These are phyloP conservation scores for Coprinopsis strossmayeri DNA, from an alignment of 768 basidiomycete species.

Conservation along the genomic window DNA sequence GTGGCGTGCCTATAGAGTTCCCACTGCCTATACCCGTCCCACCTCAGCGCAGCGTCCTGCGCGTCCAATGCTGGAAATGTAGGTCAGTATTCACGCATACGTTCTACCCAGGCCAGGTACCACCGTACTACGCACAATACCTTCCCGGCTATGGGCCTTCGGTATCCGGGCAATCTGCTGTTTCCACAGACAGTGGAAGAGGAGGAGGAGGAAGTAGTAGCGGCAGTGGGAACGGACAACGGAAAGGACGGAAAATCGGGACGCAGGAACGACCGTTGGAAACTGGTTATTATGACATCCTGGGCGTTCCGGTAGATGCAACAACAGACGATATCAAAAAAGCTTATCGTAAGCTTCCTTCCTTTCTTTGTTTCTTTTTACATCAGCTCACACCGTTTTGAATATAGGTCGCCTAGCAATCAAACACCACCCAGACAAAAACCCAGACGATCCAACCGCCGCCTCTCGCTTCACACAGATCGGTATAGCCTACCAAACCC, in stretches of 20 bases:
- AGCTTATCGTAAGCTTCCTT: constrained; percentile 81
- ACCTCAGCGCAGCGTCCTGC: constrained; percentile 50
- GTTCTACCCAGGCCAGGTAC: constrained; percentile 62
- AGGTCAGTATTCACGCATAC: constrained; percentile 50
- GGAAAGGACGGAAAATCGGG: constrained; percentile 74
- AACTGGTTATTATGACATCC: constrained; percentile 84
- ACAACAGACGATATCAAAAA: constrained; percentile 85
- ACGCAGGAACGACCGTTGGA: constrained; percentile 86
- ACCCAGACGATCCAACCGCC: constrained; percentile 77
- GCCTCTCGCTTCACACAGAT: constrained; percentile 90
- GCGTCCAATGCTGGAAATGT: constrained; percentile 69
- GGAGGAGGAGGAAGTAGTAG: constrained; percentile 7
- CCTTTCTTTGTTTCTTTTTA: too few species aligned
- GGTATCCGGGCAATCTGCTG: constrained; percentile 13
- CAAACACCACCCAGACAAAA: constrained; percentile 91
- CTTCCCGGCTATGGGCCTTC: too few species aligned
- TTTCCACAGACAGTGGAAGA: constrained; percentile 3
- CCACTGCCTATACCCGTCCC: constrained; percentile 55
- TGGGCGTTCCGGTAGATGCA: constrained; percentile 70
- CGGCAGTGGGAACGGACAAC: constrained; percentile 19
- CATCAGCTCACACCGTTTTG: background rate
- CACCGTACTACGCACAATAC: constrained; percentile 2
- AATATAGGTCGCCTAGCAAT: constrained; percentile 71
- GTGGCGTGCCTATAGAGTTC: constrained; percentile 57
- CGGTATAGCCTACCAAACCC: constrained; percentile 83